Evolutionary conservation across 805 yeast species (phyloP), one percentile per base, ranked within the genome.

Genomic region (Sungouiozyma ichnusensis): DNA sequence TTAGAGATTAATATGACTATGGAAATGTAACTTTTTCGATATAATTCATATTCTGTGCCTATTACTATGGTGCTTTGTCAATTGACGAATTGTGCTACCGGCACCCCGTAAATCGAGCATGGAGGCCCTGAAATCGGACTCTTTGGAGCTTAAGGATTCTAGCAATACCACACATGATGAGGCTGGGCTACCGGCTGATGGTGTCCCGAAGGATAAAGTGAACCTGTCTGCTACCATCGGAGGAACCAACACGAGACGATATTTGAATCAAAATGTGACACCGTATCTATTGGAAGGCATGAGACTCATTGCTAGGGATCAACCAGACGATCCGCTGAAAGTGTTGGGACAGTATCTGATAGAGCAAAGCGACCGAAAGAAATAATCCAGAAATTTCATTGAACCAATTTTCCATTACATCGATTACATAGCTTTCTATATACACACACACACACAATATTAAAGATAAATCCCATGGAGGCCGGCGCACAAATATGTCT

Each of bases 181-280:
- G 3, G 7, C 34, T 8, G 39, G 20, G 11, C 11, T 19, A 3
- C 38, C 36, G 4, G 24, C 4, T 24, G 11, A 4, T 19, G 35
- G 32, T 14, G 14, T 17, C 27, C 7, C 36, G 4, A 32, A 17
- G 13, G 35, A 18, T 13, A 11, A 36, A 18, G 20, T 29, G 17
- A 35, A 44, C 16, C 57, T 70, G 13, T 69, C 74, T 32, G 75
- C 73, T 44, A 65, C 75, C 19, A 74, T 77, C 14, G 84, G 85
- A 7, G 92, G 92, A 1, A 81, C 87, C 2, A 76, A 83, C 1
- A 70, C 80, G 2, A 71, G 94, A 48, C 72, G 69, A 50, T 84
- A 82, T 68, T 66, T 84, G 44, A 81, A 82, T 55, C 64, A 73
- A 46, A 66, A 77, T 41, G 72, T 84, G 27, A 78, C 87, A 0